Evolutionary conservation across 352 stramenopile species (phyloP).

Genomic region (Phytophthora citrophthora): DNA sequence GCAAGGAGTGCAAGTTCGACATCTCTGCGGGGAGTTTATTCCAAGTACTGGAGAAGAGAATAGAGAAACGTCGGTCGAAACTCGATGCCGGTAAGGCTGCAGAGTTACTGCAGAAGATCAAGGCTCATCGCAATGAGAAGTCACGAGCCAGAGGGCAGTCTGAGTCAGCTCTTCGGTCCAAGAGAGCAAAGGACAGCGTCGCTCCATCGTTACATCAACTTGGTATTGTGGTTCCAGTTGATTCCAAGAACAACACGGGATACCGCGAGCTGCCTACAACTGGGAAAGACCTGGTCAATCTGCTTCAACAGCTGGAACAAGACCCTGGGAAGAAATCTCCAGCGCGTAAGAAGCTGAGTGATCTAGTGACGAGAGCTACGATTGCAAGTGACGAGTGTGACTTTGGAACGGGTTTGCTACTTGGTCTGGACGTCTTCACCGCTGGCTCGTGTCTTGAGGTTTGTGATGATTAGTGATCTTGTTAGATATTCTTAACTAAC

Average conservation of each 20-base stretch:
- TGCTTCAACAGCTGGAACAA: conserved; percentile 38
- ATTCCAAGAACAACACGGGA: conserved; percentile 56
- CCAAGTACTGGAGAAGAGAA: conserved; percentile 38
- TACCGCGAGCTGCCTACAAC: conserved; percentile 60
- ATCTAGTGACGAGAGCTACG: conserved; percentile 66
- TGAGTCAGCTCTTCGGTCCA: conserved; percentile 25
- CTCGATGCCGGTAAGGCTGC: conserved; percentile 11
- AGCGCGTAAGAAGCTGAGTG: conserved; percentile 47
- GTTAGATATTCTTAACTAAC: background rate
- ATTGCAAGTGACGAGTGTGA: conserved; percentile 79
- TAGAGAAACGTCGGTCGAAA: conserved; percentile 18
- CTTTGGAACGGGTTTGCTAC: conserved; percentile 67
- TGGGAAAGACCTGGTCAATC: conserved; percentile 34
- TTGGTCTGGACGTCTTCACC: conserved; percentile 69
- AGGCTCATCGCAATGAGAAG: conserved; percentile 15
- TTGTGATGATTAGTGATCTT: background rate
- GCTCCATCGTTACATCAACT: conserved; percentile 48
- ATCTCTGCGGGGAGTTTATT: conserved; percentile 47
- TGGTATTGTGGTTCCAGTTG: conserved; percentile 59
- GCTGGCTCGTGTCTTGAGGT: conserved; percentile 49
- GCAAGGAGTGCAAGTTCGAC: conserved; percentile 41
- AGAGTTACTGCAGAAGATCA: conserved; percentile 21
- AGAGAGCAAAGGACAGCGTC: conserved; percentile 37
- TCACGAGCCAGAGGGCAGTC: conserved; percentile 9
- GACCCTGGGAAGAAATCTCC: conserved; percentile 22